Conservation (phyloP, 257 asterid genomes). For the Cynanchum wilfordii region DNA sequence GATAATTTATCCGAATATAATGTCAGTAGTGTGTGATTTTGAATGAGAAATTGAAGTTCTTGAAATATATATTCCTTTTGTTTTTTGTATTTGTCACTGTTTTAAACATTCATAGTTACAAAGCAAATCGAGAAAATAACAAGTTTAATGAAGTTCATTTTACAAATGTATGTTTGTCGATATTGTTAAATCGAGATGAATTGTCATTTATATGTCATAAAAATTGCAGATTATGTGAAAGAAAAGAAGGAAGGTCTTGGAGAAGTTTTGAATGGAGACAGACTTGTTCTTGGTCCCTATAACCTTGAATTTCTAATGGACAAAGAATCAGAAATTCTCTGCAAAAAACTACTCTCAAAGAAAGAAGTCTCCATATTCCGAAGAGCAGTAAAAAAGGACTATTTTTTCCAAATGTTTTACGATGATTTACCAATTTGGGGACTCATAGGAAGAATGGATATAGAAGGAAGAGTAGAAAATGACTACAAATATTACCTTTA, state of each 20-base stretch:
- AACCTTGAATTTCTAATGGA: conserved; percentile 60
- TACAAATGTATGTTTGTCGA: too few relatives aligned
- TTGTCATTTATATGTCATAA: too few relatives aligned
- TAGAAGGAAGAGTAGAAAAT: conserved; percentile 56
- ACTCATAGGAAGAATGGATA: conserved; percentile 63
- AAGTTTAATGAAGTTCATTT: too few relatives aligned
- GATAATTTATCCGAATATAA: too few relatives aligned
- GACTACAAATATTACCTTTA: conserved; percentile 58
- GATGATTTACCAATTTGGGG: conserved; percentile 89
- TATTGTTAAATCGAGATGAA: too few relatives aligned
- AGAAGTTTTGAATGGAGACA: conserved; percentile 70
- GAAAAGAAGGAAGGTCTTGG: conserved; percentile 74
- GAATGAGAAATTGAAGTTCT: too few relatives aligned
- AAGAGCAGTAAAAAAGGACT: conserved; percentile 64
- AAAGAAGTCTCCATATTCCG: conserved; percentile 52
- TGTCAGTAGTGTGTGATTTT: too few relatives aligned
- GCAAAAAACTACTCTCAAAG: conserved; percentile 47
- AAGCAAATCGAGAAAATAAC: too few relatives aligned
- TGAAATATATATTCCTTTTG: too few relatives aligned
- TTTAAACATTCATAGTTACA: too few relatives aligned
- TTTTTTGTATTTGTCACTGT: too few relatives aligned
- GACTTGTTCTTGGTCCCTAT: conserved; percentile 67
- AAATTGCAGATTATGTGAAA: conserved; percentile 49
- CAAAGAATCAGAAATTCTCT: conserved; percentile 48
- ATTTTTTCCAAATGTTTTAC: conserved; percentile 71